Conservation (phyloP, 345 rosid genomes). For the Lumnitzera littorea region DNA sequence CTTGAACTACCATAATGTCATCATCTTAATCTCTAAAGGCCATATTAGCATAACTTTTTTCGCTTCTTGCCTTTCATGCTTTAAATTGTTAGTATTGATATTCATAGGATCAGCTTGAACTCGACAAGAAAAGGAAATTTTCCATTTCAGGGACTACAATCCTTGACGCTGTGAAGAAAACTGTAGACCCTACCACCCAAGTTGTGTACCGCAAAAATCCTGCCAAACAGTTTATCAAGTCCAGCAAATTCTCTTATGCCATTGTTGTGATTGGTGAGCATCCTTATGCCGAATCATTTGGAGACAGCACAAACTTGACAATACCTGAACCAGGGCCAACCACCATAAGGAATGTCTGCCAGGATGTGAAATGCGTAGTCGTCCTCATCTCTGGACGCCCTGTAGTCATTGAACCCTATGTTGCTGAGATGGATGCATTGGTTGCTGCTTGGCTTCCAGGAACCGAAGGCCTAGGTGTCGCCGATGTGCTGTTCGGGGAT, state of each 20-base stretch:
- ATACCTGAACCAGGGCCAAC: slow-evolving; percentile 42
- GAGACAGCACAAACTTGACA: slow-evolving; percentile 49
- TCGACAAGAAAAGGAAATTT: neutral
- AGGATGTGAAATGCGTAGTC: slow-evolving; percentile 62
- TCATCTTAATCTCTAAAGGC: no score
- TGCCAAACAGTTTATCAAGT: slow-evolving; percentile 35
- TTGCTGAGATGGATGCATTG: slow-evolving; percentile 51
- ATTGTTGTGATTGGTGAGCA: slow-evolving; percentile 54
- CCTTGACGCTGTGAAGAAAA: slow-evolving; percentile 33
- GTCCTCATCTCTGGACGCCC: slow-evolving; percentile 73
- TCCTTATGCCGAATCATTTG: slow-evolving; percentile 42
- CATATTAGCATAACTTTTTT: neutral
- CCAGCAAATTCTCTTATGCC: slow-evolving; percentile 52
- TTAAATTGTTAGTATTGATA: no score
- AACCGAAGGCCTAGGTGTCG: slow-evolving; percentile 80
- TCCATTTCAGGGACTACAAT: slow-evolving; percentile 47
- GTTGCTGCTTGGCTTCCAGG: slow-evolving; percentile 98
- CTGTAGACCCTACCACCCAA: slow-evolving; percentile 38
- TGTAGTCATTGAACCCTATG: slow-evolving; percentile 58
- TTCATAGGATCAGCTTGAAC: no score
- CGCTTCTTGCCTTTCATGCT: no score
- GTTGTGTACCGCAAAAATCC: slow-evolving; percentile 50
- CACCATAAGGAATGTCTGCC: slow-evolving; percentile 40
- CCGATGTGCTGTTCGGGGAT: slow-evolving; percentile 76
- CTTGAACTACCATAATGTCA: no score